Evolutionary conservation across 192 early-diverging fungal species (phyloP), one percentile per base, ranked within the genome.

Genomic region (Backusella tuberculispora): DNA sequence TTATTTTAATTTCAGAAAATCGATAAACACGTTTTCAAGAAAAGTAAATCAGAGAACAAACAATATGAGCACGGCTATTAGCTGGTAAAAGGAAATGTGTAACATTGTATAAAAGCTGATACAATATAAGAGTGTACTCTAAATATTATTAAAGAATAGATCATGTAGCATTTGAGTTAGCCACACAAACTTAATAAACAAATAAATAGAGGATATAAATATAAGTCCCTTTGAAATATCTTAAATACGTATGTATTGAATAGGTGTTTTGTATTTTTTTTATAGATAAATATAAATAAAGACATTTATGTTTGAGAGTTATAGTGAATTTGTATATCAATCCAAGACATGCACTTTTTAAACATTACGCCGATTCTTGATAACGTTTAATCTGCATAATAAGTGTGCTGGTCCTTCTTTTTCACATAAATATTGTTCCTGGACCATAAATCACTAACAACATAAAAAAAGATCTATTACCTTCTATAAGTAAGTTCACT

Each of bases 21-120:
- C 53, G 21, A 60, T 60, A 60, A 10, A 60, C 53, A 60, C 53
- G 53, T 60, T 60, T 60, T 26, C 53, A 60, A 60, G 53, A 60
- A 60, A 60, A 60, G 53, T 1, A 60, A 24, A 19, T 60, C 9
- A 60, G 53, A 24, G 53, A 60, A 60, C 53, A 60, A 9, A 60
- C 53, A 60, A 24, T 60, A 60, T 26, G 53, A 60, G 53, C 53
- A 60, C 53, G 53, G 53, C 24, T 60, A 60, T 60, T 60, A 60
- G 9, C 3, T 26, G 53, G 8, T 60, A 60, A 60, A 60, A 60
- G 53, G 53, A 60, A 60, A 60, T 60, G 53, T 60, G 53, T 60
- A 60, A 60, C 53, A 1, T 0, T 56, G 5, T 19, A 19, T 24
- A 1, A 56, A 56, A 10, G 53, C 9, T 24, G 12, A 10, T 17